A percentile compares a stretch with the other conserved stretches of the same genome.
Conservation (phyloP, 2,329 filamentous ascomycete genomes). For the Paraphaeosphaeria minitans region DNA sequence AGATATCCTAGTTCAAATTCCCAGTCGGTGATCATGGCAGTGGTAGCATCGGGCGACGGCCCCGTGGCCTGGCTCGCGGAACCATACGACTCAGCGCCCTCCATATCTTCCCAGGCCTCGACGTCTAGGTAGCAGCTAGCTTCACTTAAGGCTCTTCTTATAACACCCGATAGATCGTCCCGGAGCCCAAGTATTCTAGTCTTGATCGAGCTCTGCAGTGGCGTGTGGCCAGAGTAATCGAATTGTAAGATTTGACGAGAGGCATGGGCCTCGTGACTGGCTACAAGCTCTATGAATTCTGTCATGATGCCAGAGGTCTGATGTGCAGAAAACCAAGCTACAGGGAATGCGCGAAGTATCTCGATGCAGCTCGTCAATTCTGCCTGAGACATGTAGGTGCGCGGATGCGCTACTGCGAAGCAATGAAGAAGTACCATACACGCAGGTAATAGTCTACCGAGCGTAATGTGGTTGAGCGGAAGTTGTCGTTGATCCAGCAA, state of each 20-base stretch:
- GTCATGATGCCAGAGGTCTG: constrained; percentile 1
- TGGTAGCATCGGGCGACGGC: not conserved
- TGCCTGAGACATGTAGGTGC: not conserved
- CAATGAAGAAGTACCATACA: constrained; percentile 1
- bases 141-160: not conserved
- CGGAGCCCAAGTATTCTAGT: not conserved
- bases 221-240: not conserved
- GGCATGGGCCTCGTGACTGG: not conserved
- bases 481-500: constrained; percentile 3
- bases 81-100: not conserved
- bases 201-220: not conserved
- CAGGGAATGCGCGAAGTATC: constrained; percentile 4
- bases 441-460: not conserved
- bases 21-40: not conserved
- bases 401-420: not conserved
- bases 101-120: not conserved
- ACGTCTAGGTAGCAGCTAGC: constrained; percentile 5
- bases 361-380: not conserved
- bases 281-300: constrained; percentile 6
- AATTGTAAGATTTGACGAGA: not conserved
- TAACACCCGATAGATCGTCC: not conserved
- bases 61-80: not conserved
- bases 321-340: not conserved
- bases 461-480: constrained; percentile 6
- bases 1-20: not conserved